Percentiles rank a stretch among this genome's conserved stretches.
These are phyloP conservation scores for Sclerotinia sclerotiorum DNA, from an alignment of 2,329 filamentous ascomycete species.

Conservation along the genomic window DNA sequence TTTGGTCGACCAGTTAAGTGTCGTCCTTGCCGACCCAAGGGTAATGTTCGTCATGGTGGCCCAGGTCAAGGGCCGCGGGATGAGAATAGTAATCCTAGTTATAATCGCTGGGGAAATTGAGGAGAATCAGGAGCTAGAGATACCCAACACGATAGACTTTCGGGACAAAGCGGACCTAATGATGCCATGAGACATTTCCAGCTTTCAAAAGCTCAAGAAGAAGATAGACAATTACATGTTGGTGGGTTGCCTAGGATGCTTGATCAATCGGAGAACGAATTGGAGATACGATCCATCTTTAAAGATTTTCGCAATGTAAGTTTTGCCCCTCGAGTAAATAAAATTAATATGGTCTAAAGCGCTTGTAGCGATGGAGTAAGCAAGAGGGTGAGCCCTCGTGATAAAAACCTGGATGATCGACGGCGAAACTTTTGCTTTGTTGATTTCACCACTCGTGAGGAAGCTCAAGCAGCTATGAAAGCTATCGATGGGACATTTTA, in stretches of 20 bases:
- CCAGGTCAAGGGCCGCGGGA: neutral
- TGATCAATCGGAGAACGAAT: constrained; percentile 7
- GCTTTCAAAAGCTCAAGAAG: neutral
- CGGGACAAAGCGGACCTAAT: neutral
- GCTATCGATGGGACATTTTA: neutral
- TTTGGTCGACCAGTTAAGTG: neutral
- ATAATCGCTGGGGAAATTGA: constrained; percentile 14
- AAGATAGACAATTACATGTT: constrained; percentile 2
- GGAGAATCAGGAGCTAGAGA: neutral
- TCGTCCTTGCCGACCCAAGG: neutral
- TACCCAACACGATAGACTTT: neutral
- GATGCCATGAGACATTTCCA: neutral
- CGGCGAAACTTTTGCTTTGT: constrained; percentile 16
- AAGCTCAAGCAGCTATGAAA: neutral
- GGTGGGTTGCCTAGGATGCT: constrained; percentile 11
- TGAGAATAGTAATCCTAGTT: neutral
- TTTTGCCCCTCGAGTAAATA: no score
- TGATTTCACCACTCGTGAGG: neutral
- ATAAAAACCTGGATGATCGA: neutral
- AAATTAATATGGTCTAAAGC: neutral
- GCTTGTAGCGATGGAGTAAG: neutral
- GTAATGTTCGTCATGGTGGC: neutral
- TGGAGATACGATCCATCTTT: constrained; percentile 10
- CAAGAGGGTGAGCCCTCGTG: constrained; percentile 4
- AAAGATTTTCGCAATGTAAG: constrained; percentile 11